These are phyloP conservation scores for Ganoderma boninense DNA, from an alignment of 1,284 basidiomycete species.

Conservation along the genomic window DNA sequence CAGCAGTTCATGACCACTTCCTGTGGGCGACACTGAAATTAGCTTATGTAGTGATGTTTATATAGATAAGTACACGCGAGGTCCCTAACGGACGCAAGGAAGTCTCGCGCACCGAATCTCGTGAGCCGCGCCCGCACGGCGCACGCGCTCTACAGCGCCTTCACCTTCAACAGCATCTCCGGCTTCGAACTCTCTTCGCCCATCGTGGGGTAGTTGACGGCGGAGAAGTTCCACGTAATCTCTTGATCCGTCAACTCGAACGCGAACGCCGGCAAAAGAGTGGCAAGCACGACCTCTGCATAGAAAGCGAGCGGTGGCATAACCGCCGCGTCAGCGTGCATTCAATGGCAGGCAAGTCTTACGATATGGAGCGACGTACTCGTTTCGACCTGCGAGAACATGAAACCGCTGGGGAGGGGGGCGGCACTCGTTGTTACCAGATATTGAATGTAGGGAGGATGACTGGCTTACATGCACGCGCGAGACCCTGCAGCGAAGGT, in stretches of 20 bases:
- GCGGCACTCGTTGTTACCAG: background rate
- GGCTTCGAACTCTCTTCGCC: constrained; percentile 7
- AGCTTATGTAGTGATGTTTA: too few relatives aligned
- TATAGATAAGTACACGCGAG: too few relatives aligned
- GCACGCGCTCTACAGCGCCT: background rate
- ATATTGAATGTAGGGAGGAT: background rate
- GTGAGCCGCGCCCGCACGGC: too few relatives aligned
- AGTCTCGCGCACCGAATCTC: too few relatives aligned
- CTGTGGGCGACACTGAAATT: too few relatives aligned
- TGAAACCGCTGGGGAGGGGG: constrained; percentile 21
- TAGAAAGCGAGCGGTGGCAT: too few relatives aligned
- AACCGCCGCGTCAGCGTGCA: background rate
- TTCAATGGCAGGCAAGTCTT: background rate
- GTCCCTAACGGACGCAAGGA: too few relatives aligned
- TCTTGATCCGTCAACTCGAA: constrained; percentile 9
- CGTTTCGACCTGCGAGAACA: constrained; percentile 32
- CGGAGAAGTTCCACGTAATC: constrained; percentile 9
- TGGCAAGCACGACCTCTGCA: background rate
- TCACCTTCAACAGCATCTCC: constrained; percentile 11
- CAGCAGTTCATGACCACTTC: too few relatives aligned
- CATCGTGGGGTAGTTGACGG: constrained; percentile 12
- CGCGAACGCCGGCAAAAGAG: constrained; percentile 2
- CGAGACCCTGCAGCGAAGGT: constrained; percentile 23
- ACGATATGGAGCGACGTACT: constrained; percentile 20
- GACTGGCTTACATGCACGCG: constrained; percentile 18